Conservation (phyloP, 495 filamentous ascomycete species). For the Cercophora newfieldiana region DNA sequence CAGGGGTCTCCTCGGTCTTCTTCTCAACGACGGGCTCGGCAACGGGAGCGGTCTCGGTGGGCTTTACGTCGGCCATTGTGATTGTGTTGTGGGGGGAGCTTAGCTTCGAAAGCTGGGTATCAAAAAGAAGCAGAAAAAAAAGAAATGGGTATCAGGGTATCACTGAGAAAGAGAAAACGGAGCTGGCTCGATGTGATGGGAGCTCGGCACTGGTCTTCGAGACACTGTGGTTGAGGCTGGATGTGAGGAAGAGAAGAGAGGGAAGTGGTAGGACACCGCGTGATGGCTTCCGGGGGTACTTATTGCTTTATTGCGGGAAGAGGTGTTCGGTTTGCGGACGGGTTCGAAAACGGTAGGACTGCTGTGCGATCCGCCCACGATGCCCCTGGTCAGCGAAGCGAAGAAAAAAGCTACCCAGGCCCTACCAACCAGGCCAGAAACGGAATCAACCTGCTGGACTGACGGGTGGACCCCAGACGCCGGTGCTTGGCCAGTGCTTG, state of each 20-base stretch:
- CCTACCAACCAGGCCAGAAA: not conserved
- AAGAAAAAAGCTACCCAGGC: not conserved
- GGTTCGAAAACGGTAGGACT: constrained; percentile 24
- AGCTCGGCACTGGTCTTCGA: constrained; percentile 32
- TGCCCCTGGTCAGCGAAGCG: not conserved
- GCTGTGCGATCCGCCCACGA: constrained; percentile 18
- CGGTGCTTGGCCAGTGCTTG: not conserved
- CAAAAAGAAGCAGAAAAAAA: constrained; percentile 38
- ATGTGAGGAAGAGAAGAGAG: constrained; percentile 26
- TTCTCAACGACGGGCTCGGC: constrained; percentile 46
- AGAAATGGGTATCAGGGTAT: constrained; percentile 50
- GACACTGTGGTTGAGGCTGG: constrained; percentile 22
- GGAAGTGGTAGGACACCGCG: constrained; percentile 32
- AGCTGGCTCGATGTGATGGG: constrained; percentile 29
- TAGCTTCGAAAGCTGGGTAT: constrained; percentile 37
- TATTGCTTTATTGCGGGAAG: constrained; percentile 18
- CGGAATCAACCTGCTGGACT: not conserved
- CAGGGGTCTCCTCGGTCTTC: constrained; percentile 40
- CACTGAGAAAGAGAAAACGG: constrained; percentile 44
- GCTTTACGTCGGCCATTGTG: constrained; percentile 52
- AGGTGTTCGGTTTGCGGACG: constrained; percentile 15
- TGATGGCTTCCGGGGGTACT: constrained; percentile 23
- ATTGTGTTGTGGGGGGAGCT: constrained; percentile 11
- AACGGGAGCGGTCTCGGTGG: constrained; percentile 46
- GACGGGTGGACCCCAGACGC: constrained; percentile 1